These are phyloP conservation scores for Cruciata laevipes DNA, from an alignment of 257 asterid genomes.

Conservation along the genomic window DNA sequence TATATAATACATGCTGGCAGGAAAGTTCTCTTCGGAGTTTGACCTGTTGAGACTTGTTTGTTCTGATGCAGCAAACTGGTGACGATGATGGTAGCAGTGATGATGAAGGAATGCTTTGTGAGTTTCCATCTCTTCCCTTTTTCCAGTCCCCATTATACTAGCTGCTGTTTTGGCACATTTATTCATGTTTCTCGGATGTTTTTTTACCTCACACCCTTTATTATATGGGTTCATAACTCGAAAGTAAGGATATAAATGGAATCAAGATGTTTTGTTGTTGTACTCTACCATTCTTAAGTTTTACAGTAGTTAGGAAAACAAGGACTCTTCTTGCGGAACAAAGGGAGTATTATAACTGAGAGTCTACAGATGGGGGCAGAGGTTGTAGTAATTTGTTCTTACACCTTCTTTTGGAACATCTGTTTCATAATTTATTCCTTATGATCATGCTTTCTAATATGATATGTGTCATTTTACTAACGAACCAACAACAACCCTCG, in stretches of 20 bases:
- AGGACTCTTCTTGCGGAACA: too few relatives aligned
- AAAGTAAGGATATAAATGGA: not conserved
- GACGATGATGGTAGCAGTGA: constrained; percentile 68
- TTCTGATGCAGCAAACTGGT: constrained; percentile 41
- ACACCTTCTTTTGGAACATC: not conserved
- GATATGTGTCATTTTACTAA: not conserved
- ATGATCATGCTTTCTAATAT: not conserved
- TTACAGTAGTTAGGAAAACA: not conserved
- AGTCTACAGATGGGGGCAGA: too few relatives aligned
- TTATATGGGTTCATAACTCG: not conserved
- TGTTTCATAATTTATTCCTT: not conserved
- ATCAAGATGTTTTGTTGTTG: not conserved
- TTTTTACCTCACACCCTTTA: not conserved
- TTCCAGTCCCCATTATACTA: constrained; percentile 1
- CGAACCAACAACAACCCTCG: not conserved
- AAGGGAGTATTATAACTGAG: too few relatives aligned
- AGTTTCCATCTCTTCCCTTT: constrained; percentile 27
- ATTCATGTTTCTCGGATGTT: not conserved
- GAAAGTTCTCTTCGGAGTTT: constrained; percentile 6
- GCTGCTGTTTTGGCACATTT: constrained; percentile 11
- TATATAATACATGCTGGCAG: constrained; percentile 8
- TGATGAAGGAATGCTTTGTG: constrained; percentile 90
- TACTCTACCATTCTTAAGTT: not conserved
- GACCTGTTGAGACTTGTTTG: constrained; percentile 20
- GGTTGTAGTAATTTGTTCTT: too few relatives aligned